These are phyloP conservation scores for Tetradesmus lagerheimii DNA, from an alignment of 139 green algal genomes.

Conservation along the genomic window DNA sequence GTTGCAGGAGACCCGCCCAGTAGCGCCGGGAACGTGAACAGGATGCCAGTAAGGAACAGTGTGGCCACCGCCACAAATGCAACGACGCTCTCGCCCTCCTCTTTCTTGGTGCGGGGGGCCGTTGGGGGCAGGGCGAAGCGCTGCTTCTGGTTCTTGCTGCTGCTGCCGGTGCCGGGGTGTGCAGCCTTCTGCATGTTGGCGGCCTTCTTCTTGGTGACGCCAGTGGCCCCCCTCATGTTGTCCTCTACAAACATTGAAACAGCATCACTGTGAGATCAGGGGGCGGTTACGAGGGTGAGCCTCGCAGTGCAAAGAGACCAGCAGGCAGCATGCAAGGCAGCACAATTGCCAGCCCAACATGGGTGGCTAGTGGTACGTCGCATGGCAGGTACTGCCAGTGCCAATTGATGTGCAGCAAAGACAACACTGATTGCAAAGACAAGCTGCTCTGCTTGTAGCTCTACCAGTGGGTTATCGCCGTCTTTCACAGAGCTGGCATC, in stretches of 20 bases:
- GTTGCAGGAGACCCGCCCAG: slow-evolving; percentile 24
- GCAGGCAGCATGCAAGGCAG: too few relatives aligned
- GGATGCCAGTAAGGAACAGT: slow-evolving; percentile 20
- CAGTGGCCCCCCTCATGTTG: background rate
- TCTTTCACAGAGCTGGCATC: too few relatives aligned
- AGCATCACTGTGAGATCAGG: too few relatives aligned
- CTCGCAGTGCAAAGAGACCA: background rate
- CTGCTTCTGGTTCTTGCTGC: slow-evolving; percentile 14
- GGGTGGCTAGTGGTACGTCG: too few relatives aligned
- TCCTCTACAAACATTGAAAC: background rate
- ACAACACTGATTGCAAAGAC: too few relatives aligned
- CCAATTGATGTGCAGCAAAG: too few relatives aligned
- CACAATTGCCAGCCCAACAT: too few relatives aligned
- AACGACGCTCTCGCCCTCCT: background rate
- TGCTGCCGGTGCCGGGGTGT: background rate
- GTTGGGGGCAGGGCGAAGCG: background rate
- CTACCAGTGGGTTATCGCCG: too few relatives aligned
- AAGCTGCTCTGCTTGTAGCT: too few relatives aligned
- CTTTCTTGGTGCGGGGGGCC: slow-evolving; percentile 18
- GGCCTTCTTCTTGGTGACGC: slow-evolving; percentile 5
- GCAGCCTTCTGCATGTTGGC: slow-evolving; percentile 3
- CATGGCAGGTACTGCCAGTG: too few relatives aligned
- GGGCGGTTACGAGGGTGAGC: background rate
- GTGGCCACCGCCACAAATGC: slow-evolving; percentile 7
- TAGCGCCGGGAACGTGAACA: slow-evolving; percentile 37